phyloP scores from a whole-genome alignment of 805 yeast species.

The Vanderwaltozyma verrucispora region DNA sequence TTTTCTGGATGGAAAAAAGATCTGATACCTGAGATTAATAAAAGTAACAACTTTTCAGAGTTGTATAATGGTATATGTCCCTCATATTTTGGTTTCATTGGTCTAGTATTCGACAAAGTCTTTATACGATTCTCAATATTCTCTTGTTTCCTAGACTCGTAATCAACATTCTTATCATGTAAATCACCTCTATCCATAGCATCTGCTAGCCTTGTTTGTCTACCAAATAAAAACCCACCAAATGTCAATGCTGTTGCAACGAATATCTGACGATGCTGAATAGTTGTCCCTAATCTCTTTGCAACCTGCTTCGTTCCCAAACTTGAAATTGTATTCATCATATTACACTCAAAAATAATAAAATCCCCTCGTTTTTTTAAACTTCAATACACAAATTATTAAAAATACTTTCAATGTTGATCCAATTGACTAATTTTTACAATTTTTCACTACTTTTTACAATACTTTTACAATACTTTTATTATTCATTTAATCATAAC shows the following conservation, averaged over 20 bases:
- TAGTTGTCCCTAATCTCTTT: background rate
- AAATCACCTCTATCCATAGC: constrained; percentile 36
- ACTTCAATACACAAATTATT: too few species aligned
- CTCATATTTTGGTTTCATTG: constrained; percentile 39
- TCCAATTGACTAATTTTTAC: too few species aligned
- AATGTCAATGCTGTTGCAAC: constrained; percentile 9
- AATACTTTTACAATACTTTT: too few species aligned
- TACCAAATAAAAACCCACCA: constrained; percentile 24
- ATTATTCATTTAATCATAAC: too few species aligned
- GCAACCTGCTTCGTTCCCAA: too few species aligned
- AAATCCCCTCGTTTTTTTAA: too few species aligned
- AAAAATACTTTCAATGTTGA: too few species aligned
- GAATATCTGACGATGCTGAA: constrained; percentile 8
- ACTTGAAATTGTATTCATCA: too few species aligned
- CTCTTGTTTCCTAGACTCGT: constrained; percentile 31
- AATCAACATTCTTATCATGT: constrained; percentile 21
- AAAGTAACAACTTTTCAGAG: constrained; percentile 53
- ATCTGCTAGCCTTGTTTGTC: constrained; percentile 47
- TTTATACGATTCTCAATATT: constrained; percentile 21
- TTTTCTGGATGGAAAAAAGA: constrained; percentile 68
- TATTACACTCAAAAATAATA: too few species aligned
- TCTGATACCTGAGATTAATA: constrained; percentile 66
- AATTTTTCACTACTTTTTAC: too few species aligned
- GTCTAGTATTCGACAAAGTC: constrained; percentile 19
- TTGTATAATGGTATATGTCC: constrained; percentile 69